phyloP scores from a whole-genome alignment of 163 green algal genomes.

The Chloromonas sp. region DNA sequence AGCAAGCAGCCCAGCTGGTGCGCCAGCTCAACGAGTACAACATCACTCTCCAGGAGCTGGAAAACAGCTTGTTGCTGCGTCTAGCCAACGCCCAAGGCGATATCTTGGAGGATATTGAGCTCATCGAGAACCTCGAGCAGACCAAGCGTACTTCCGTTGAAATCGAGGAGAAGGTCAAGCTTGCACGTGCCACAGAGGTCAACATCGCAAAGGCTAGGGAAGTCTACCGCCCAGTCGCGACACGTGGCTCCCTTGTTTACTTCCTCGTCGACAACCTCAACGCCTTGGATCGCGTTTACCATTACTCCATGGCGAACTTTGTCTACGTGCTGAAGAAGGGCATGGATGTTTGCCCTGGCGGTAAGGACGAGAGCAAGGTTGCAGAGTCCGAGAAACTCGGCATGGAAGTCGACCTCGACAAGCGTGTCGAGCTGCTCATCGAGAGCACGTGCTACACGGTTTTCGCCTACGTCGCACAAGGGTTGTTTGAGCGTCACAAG shows the following conservation, averaged over 20 bases:
- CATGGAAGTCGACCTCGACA: conserved; percentile 57
- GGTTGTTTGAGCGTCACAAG: conserved; percentile 93
- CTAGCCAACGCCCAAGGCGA: conserved; percentile 84
- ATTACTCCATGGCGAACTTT: conserved; percentile 95
- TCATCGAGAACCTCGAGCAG: conserved; percentile 91
- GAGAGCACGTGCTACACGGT: conserved; percentile 62
- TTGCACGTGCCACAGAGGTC: conserved; percentile 33
- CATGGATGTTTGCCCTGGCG: conserved; percentile 75
- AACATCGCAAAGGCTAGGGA: conserved; percentile 76
- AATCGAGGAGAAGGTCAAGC: conserved; percentile 79
- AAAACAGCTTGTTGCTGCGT: conserved; percentile 82
- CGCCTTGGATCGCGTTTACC: conserved; percentile 84
- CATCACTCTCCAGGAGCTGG: conserved; percentile 80
- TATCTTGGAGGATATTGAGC: conserved; percentile 89
- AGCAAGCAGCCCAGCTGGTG: conserved; percentile 65
- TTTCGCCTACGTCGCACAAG: conserved; percentile 74
- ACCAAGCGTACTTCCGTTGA: conserved; percentile 84
- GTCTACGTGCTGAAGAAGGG: conserved; percentile 78
- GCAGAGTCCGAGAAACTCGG: conserved; percentile 47
- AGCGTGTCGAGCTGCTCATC: conserved; percentile 71
- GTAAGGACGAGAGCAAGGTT: conserved; percentile 63
- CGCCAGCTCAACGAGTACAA: conserved; percentile 79
- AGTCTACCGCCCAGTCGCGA: conserved; percentile 79
- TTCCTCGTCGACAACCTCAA: conserved; percentile 90
- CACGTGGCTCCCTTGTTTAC: conserved; percentile 78